phyloP scores from a whole-genome alignment of 352 stramenopile species.

The Pythium oligandrum region DNA sequence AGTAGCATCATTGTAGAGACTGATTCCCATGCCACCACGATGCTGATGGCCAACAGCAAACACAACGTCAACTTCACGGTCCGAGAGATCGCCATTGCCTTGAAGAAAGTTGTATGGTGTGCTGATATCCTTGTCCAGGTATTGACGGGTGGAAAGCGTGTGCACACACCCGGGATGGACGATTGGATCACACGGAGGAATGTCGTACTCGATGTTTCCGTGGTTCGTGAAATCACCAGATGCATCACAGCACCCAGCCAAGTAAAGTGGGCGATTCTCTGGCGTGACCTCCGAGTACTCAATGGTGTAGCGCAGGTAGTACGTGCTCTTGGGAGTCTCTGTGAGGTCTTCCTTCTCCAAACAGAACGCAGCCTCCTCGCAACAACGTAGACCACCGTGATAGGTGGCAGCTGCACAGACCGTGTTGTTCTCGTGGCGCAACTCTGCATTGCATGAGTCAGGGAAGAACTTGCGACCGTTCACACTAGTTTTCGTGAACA shows the following conservation, averaged over 20 bases:
- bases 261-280: conserved; percentile 57
- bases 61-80: conserved; percentile 69
- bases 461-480: conserved; percentile 44
- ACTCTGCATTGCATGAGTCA: conserved; percentile 55
- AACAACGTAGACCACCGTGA: conserved; percentile 69
- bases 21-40: conserved; percentile 62
- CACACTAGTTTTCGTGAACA: conserved; percentile 38
- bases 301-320: conserved; percentile 75
- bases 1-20: conserved; percentile 63
- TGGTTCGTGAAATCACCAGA: conserved; percentile 50
- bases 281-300: conserved; percentile 56
- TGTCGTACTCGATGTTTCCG: conserved; percentile 79
- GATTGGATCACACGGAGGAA: conserved; percentile 55
- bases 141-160: conserved; percentile 66
- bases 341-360: conserved; percentile 51
- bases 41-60: conserved; percentile 80
- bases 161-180: conserved; percentile 72
- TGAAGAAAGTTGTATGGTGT: conserved; percentile 16
- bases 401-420: conserved; percentile 59
- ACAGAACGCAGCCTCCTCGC: conserved; percentile 64
- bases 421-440: conserved; percentile 65
- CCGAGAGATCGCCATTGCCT: conserved; percentile 18
- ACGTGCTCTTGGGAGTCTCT: conserved; percentile 27
- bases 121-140: conserved; percentile 34
- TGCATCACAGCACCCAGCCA: conserved; percentile 69